Percentiles rank a stretch among this genome's conserved stretches.
Conservation (phyloP, 352 stramenopile species). For the Thraustochytrium sp. region DNA sequence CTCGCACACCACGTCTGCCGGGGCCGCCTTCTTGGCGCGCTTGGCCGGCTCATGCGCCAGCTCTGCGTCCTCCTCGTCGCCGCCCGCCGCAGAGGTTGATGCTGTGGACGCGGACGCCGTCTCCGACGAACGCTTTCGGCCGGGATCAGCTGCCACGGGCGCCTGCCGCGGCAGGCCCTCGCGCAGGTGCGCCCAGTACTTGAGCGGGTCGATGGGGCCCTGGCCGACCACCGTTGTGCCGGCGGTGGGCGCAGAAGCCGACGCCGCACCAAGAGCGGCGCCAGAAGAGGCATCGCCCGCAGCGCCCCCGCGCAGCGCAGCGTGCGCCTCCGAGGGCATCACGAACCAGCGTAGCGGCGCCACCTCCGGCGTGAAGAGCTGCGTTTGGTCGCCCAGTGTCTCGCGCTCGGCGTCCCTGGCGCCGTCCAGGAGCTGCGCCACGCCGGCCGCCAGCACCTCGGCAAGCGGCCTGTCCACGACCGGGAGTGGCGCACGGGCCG, state of each 20-base stretch:
- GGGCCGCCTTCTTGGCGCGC: neutral
- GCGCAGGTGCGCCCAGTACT: neutral
- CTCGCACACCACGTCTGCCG: neutral
- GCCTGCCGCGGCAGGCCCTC: neutral
- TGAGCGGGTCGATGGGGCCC: neutral
- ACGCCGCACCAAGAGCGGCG: too few species aligned
- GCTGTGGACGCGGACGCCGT: neutral
- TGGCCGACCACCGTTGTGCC: neutral
- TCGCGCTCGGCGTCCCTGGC: neutral
- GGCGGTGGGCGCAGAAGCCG: too few species aligned
- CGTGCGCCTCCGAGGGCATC: constrained; percentile 60
- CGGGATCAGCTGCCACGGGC: too few species aligned
- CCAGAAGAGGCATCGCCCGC: too few species aligned
- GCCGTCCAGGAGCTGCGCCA: neutral
- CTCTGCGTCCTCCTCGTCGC: neutral
- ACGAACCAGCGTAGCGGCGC: constrained; percentile 64
- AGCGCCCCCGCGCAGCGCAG: neutral
- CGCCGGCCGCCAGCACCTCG: neutral
- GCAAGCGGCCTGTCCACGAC: too few species aligned
- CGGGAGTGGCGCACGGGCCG: too few species aligned
- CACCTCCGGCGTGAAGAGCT: neutral
- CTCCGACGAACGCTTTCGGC: too few species aligned
- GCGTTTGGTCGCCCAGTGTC: constrained; percentile 45
- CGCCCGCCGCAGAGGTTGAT: neutral
- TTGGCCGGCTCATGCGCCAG: neutral